These are phyloP conservation scores for Sanghuangporus baumii DNA, from an alignment of 1,284 basidiomycete genomes.

Conservation along the genomic window DNA sequence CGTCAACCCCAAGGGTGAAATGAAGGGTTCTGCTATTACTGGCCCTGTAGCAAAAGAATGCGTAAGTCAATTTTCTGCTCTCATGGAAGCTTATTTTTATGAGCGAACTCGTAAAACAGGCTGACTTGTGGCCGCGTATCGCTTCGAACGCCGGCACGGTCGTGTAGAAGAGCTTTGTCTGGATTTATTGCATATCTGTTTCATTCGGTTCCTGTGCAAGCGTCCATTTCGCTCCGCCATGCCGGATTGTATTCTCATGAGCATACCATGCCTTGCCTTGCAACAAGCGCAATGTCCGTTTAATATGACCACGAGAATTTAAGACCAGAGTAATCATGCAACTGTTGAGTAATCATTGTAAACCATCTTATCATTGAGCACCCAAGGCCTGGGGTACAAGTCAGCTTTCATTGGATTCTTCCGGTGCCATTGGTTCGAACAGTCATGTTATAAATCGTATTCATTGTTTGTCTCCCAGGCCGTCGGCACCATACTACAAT, in stretches of 20 bases:
- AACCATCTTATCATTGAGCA: no score
- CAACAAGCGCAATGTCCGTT: no score
- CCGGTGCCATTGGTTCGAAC: no score
- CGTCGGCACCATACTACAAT: no score
- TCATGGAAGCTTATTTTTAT: slow-evolving; percentile 10
- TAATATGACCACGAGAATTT: no score
- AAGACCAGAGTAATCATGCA: no score
- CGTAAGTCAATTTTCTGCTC: slow-evolving; percentile 42
- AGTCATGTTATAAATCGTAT: no score
- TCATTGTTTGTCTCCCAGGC: no score
- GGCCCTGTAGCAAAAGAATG: slow-evolving; percentile 98
- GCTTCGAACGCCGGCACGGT: slow-evolving; percentile 98
- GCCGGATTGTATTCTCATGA: not conserved
- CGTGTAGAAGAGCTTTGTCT: slow-evolving; percentile 47
- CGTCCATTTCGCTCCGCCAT: not conserved
- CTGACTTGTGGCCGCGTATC: slow-evolving; percentile 99
- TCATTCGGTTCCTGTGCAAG: not conserved
- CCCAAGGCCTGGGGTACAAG: no score
- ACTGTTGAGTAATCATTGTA: no score
- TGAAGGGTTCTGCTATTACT: slow-evolving; percentile 99
- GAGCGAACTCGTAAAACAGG: slow-evolving; percentile 42
- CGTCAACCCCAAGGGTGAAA: slow-evolving; percentile 99
- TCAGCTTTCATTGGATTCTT: no score
- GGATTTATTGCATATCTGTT: not conserved
- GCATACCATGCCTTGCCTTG: no score